A percentile compares a stretch with the other conserved stretches of the same genome.
phyloP scores from a whole-genome alignment of 352 stramenopile species.

The Pythium apleroticum region DNA sequence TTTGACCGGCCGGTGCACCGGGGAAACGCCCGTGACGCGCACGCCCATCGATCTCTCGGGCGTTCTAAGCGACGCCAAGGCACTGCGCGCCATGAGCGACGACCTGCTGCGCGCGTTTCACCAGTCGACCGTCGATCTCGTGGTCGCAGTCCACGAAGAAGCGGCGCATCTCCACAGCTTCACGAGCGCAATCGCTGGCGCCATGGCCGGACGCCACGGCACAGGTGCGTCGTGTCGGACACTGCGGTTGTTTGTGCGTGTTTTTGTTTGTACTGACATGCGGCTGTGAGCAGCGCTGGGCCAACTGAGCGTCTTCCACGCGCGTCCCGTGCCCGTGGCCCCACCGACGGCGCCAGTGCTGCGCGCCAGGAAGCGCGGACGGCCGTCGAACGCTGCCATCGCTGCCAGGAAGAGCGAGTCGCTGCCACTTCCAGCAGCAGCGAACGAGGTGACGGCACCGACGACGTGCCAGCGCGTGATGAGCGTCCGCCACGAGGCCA shows the following conservation, averaged over 20 bases:
- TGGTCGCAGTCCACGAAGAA: slow-evolving; percentile 46
- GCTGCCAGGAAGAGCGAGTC: background rate
- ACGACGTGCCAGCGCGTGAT: slow-evolving; percentile 7
- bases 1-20: slow-evolving; percentile 38
- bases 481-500: background rate
- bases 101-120: slow-evolving; percentile 50
- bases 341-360: background rate
- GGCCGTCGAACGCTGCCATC: background rate
- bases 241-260: background rate
- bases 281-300: slow-evolving; percentile 35
- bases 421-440: background rate
- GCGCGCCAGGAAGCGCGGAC: slow-evolving; percentile 21
- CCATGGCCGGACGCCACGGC: slow-evolving; percentile 42
- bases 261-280: background rate
- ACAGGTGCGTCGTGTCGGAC: slow-evolving; percentile 28
- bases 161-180: slow-evolving; percentile 26
- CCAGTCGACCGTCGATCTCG: slow-evolving; percentile 40
- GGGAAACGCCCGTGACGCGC: slow-evolving; percentile 31
- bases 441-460: background rate
- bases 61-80: slow-evolving; percentile 34
- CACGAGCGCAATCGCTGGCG: slow-evolving; percentile 42
- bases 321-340: background rate
- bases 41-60: slow-evolving; percentile 39
- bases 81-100: slow-evolving; percentile 35
- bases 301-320: slow-evolving; percentile 35